A percentile compares a stretch with the other conserved stretches of the same genome.
Evolutionary conservation across 2,329 filamentous ascomycete species (phyloP).

Genomic region (Aphanocladium album): DNA sequence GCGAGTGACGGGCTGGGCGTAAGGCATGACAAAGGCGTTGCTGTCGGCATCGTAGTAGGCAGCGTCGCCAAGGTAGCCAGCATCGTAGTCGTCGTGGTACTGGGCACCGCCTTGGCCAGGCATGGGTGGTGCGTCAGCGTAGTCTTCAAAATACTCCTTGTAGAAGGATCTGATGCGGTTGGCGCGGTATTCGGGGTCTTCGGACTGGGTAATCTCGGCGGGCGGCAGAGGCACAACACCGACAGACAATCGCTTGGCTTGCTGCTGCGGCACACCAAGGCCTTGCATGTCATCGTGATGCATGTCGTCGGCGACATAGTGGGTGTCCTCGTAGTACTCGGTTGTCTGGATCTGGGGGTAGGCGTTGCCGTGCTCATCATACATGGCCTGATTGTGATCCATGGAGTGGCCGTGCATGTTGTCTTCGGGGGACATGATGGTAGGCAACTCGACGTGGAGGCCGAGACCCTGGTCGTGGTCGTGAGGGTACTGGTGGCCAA

Average conservation of each 20-base stretch:
- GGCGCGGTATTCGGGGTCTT: slow-evolving; percentile 89
- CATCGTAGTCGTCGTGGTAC: slow-evolving; percentile 74
- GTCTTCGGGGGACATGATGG: slow-evolving; percentile 20
- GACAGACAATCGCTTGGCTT: slow-evolving; percentile 58
- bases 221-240: slow-evolving; percentile 82
- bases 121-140: slow-evolving; percentile 44
- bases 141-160: slow-evolving; percentile 98
- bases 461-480: slow-evolving; percentile 27
- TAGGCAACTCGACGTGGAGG: slow-evolving; percentile 31
- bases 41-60: slow-evolving; percentile 61
- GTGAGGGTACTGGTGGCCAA: slow-evolving; percentile 21
- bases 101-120: slow-evolving; percentile 28
- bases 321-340: slow-evolving; percentile 29
- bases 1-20: slow-evolving; percentile 76
- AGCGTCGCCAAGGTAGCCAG: slow-evolving; percentile 64
- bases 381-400: slow-evolving; percentile 13
- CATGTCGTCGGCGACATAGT: slow-evolving; percentile 21
- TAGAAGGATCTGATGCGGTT: slow-evolving; percentile 98
- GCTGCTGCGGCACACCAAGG: slow-evolving; percentile 50
- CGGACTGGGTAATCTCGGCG: slow-evolving; percentile 69
- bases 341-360: slow-evolving; percentile 26
- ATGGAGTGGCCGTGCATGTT: slow-evolving; percentile 15
- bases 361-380: slow-evolving; percentile 16
- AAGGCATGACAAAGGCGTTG: slow-evolving; percentile 73
- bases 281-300: slow-evolving; percentile 24